Evolutionary conservation across 768 basidiomycete genomes (phyloP).

Genomic region (Wakefieldia striispora): DNA sequence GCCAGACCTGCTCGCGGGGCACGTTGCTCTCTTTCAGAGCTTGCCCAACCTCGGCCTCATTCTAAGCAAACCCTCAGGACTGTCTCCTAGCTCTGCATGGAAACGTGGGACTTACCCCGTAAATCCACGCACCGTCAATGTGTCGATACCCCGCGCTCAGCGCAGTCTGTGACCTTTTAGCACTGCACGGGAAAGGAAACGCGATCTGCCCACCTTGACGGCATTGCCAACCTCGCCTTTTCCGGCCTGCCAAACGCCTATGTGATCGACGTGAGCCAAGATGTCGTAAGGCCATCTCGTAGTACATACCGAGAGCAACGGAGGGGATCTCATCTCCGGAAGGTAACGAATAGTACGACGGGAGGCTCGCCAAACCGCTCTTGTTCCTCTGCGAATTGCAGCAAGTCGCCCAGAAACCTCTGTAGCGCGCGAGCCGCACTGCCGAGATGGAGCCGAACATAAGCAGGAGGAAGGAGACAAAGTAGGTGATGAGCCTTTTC

Average conservation of each 20-base stretch:
- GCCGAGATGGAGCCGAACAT: slow-evolving; percentile 24
- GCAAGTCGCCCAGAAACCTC: slow-evolving; percentile 20
- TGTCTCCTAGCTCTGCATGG: background rate
- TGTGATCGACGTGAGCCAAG: background rate
- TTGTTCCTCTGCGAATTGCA: slow-evolving; percentile 20
- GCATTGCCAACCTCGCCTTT: slow-evolving; percentile 62
- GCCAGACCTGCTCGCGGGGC: slow-evolving; percentile 61
- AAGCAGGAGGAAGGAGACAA: slow-evolving; percentile 17
- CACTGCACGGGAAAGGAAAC: background rate
- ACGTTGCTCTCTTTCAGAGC: slow-evolving; percentile 59
- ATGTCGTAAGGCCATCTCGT: background rate
- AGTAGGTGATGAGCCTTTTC: slow-evolving; percentile 25
- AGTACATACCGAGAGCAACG: slow-evolving; percentile 54
- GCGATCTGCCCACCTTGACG: slow-evolving; percentile 46
- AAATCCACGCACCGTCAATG: slow-evolving; percentile 74
- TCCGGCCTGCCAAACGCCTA: slow-evolving; percentile 64
- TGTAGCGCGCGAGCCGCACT: slow-evolving; percentile 15
- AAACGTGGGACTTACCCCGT: slow-evolving; percentile 42
- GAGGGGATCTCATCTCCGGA: slow-evolving; percentile 69
- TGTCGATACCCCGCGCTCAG: slow-evolving; percentile 64
- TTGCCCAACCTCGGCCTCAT: slow-evolving; percentile 67
- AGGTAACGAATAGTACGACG: slow-evolving; percentile 55
- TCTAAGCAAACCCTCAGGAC: slow-evolving; percentile 36
- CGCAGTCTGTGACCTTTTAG: slow-evolving; percentile 42
- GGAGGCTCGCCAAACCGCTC: slow-evolving; percentile 26